Conservation (phyloP, 2,329 filamentous ascomycete genomes). For the Xylaria sp. region DNA sequence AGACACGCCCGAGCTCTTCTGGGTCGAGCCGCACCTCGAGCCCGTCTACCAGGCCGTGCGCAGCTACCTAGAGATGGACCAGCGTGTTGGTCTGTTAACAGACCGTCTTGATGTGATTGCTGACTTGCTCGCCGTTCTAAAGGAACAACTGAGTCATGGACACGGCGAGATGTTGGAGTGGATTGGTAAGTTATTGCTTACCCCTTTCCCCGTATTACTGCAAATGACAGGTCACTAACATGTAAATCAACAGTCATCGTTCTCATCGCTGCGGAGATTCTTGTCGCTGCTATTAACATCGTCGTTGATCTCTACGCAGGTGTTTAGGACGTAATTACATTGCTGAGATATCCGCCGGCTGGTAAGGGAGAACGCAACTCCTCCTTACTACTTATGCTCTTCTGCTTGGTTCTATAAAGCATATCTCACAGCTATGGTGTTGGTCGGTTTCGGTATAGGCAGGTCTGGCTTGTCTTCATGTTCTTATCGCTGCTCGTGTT, state of each 20-base stretch:
- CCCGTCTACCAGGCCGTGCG: slow-evolving; percentile 96
- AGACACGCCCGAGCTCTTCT: slow-evolving; percentile 97
- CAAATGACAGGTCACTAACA: slow-evolving; percentile 32
- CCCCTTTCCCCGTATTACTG: neutral
- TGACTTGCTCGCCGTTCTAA: slow-evolving; percentile 89
- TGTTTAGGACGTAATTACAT: slow-evolving; percentile 38
- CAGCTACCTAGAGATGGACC: slow-evolving; percentile 98
- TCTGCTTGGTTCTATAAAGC: slow-evolving; percentile 16
- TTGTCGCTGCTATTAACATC: slow-evolving; percentile 94
- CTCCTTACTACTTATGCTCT: neutral
- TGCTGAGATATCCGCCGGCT: neutral
- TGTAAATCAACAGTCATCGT: slow-evolving; percentile 75
- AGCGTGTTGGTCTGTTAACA: slow-evolving; percentile 87
- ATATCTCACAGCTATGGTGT: slow-evolving; percentile 24
- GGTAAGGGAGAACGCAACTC: neutral
- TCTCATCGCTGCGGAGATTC: slow-evolving; percentile 93
- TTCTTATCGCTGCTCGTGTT: neutral
- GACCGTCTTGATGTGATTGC: slow-evolving; percentile 93
- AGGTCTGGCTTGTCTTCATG: neutral
- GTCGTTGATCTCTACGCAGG: slow-evolving; percentile 88
- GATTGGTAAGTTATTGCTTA: slow-evolving; percentile 74
- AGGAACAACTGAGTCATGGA: slow-evolving; percentile 94
- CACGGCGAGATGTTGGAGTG: slow-evolving; percentile 90
- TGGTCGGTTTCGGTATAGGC: slow-evolving; percentile 17
- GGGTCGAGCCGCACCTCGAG: slow-evolving; percentile 96